Base-by-base conservation (phyloP, 768 basidiomycete genomes). In the Termitomyces sp. region DNA sequence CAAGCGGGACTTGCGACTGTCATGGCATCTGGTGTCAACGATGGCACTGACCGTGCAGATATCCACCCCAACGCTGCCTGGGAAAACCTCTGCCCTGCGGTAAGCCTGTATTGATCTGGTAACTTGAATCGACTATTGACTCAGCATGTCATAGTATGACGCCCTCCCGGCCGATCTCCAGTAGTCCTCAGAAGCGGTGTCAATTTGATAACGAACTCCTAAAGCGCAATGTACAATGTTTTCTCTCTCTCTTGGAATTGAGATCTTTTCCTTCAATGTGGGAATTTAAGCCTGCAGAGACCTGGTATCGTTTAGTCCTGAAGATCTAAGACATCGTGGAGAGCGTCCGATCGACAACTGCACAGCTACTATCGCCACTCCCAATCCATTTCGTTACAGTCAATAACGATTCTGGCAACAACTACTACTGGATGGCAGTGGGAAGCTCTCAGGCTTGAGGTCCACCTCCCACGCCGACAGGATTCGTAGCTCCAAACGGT, bases 1-100 rank as follows among this genome's bases (percentile, higher is more conserved):
- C 41, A 42, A 37, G 64, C 63, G 4, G 67, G 67, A 9, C 61
- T 68, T 34, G 65, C 52, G 3, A 62, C 65, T 12, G 64, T 66
- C 16, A 61, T 68, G 52, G 58, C 50, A 26, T 50, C 55, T 13
- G 61, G 48, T 3, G 42, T 48, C 53, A 34, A 41, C 3, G 56
- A 60, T n/a, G 53, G 53, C 12, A 51, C 44, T 29, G 51, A 53
- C 18, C 61, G 61, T 31, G 24, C 51, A 20, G 20, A 53, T 18
- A 56, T 64, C 1, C 52, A 64, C 10, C 64, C 65, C 5, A 56
- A 49, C 14, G 24, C 6, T 3, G 62, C 53, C 0, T 68, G 65
- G 65, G 61, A 68, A 1, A 39, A 10, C 0, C 59, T 67, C 3
- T 67, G 66, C 58, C 58, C 58, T 0, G 54, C 59, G 12, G 56